Base-by-base conservation (phyloP, 441 rosid genomes). In the Breynia disticha region DNA sequence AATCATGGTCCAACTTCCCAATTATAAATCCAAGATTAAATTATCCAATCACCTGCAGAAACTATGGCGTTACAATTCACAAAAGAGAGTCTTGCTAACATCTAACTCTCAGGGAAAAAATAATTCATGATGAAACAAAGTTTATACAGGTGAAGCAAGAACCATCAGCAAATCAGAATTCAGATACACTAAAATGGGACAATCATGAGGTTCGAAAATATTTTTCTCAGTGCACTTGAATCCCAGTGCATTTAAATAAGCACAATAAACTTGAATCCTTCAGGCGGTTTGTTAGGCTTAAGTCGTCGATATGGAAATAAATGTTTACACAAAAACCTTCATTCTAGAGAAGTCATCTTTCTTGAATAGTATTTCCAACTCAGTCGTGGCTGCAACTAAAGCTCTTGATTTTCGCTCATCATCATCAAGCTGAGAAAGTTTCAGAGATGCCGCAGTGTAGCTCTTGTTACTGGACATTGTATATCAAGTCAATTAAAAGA, bases 11-110 rank as follows among this genome's bases (percentile, higher is more conserved):
- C 71, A 89, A 57, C 79, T 83, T 93, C 48, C 88, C 97, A 68
- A 93, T 76, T 72, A 89, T 89, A 71, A 93, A 93, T 48, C 99
- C 99, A 70, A 84, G 96, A 74, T 93, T 93, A 72, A 93, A 93
- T 64, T 93, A 97, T 17, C 99, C 99, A 51, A 93, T 75, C 53
- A 93, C 99, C 99, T 89, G 54, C 11, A 3, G 21, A 61, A 28
- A 4, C 8, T 5, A 28, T 9, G 5, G 35, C 35, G 8, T 28
- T 28, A 28, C 7, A 28, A 28, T 28, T 28, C n/a, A n/a, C n/a
- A n/a, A 9, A 5, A 28, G 35, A 28, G 35, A 28, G 5, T 9
- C 35, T 28, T 28, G 35, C 1, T 3, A 28, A n/a, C 35, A 28
- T 4, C 8, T 4, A 2, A 28, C 35, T 28, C 35, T 28, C 8